phyloP scores from a whole-genome alignment of 108 stramenopile genomes.

The Pseudonitzschia pungens region DNA sequence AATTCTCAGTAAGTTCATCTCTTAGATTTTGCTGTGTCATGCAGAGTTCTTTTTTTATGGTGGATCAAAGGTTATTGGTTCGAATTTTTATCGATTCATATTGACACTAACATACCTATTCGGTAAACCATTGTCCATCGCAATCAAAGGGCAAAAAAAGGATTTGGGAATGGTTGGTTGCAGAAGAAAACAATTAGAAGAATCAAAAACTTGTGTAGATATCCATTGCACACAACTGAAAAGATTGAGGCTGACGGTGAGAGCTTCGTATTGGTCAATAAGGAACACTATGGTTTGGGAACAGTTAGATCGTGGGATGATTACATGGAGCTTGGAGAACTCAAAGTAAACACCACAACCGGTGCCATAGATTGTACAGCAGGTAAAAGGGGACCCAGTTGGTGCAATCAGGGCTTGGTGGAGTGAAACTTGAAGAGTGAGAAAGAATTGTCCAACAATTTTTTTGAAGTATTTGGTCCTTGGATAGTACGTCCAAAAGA shows the following conservation, averaged over 20 bases:
- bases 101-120: not conserved
- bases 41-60: not conserved
- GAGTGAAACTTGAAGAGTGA: not conserved
- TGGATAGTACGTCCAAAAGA: no score
- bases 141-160: conserved; percentile 46
- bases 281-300: conserved; percentile 61
- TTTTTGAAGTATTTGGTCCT: no score
- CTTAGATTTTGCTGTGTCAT: no score
- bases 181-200: conserved; percentile 56
- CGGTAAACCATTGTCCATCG: not conserved
- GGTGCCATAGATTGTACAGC: not conserved
- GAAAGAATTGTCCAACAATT: no score
- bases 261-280: conserved; percentile 43
- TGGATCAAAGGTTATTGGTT: not conserved
- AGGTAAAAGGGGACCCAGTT: not conserved
- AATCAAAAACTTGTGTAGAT: conserved; percentile 75
- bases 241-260: conserved; percentile 35
- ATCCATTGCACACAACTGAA: conserved; percentile 44
- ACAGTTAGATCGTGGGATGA: conserved; percentile 47
- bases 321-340: conserved; percentile 52
- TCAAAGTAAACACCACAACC: conserved; percentile 7
- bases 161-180: conserved; percentile 33
- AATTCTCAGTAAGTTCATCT: conserved; percentile 13
- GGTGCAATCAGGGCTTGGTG: conserved; percentile 3
- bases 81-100: conserved; percentile 30